Conservation (phyloP, 306 rosid species). For the Cucumis melo region DNA sequence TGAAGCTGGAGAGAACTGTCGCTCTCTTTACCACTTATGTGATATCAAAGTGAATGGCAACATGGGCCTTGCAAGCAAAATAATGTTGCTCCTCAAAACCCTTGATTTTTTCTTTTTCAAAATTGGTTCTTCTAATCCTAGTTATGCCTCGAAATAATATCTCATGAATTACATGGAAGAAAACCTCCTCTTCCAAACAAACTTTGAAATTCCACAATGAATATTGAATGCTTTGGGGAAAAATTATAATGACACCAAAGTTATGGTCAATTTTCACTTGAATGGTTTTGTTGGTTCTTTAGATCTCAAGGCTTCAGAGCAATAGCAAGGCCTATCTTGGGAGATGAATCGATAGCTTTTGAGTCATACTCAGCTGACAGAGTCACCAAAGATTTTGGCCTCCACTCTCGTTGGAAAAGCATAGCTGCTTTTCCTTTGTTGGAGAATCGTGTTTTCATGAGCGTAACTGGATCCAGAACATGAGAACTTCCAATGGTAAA, state of each 20-base stretch:
- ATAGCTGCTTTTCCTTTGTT: constrained; percentile 62
- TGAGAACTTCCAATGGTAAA: constrained; percentile 77
- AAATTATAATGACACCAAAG: neutral
- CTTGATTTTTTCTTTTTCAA: neutral
- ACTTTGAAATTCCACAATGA: neutral
- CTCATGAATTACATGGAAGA: constrained; percentile 3
- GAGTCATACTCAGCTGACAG: constrained; percentile 73
- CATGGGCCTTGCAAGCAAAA: neutral
- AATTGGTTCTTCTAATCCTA: constrained; percentile 2
- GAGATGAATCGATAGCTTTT: constrained; percentile 35
- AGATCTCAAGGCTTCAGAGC: constrained; percentile 69
- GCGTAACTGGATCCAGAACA: constrained; percentile 34
- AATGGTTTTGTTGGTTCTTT: neutral
- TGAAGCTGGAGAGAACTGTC: neutral
- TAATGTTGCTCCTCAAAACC: constrained; percentile 1
- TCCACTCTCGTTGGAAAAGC: constrained; percentile 77
- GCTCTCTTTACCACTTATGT: neutral
- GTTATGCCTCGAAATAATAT: neutral
- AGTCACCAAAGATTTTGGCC: constrained; percentile 76
- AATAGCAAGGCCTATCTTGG: constrained; percentile 77
- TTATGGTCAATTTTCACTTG: neutral
- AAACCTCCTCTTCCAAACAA: neutral
- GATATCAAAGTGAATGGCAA: neutral
- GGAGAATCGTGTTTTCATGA: constrained; percentile 59
- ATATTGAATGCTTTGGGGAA: constrained; percentile 1